Evolutionary conservation across 169 alveolate genomes (phyloP).

Genomic region (Toxoplasma gondii): DNA sequence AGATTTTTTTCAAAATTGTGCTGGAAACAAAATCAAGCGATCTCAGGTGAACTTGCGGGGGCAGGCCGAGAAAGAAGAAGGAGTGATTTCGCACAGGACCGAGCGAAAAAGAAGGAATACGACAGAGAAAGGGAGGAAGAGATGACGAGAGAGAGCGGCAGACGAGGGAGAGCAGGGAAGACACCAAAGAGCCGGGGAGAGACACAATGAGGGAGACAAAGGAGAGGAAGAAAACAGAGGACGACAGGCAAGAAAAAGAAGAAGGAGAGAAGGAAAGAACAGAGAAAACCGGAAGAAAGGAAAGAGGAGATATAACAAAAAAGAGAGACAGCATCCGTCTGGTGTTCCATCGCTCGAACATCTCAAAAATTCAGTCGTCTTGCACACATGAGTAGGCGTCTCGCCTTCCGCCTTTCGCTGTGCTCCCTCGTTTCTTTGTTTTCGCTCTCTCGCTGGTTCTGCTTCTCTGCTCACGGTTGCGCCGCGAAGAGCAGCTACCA

Average conservation of each 20-base stretch:
- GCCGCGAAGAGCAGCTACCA: slow-evolving; percentile 70
- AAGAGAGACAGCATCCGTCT: background rate
- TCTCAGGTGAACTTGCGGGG: no score
- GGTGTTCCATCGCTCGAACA: background rate
- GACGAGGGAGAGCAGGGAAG: background rate
- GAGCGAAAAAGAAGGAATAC: slow-evolving; percentile 25
- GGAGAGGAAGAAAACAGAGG: no score
- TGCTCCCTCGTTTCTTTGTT: background rate
- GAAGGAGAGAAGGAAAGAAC: background rate
- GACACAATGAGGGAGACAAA: background rate
- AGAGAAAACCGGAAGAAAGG: background rate
- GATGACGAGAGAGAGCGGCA: background rate
- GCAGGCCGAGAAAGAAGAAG: background rate
- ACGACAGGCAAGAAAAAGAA: background rate
- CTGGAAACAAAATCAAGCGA: slow-evolving; percentile 53
- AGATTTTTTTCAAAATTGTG: slow-evolving; percentile 83
- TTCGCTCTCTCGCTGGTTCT: background rate
- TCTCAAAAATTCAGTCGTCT: background rate
- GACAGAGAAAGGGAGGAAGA: slow-evolving; percentile 8
- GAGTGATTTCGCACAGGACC: background rate
- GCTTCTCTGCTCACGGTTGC: slow-evolving; percentile 69
- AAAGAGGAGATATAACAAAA: background rate
- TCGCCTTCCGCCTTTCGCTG: no score
- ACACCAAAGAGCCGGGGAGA: no score
- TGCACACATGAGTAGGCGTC: background rate